These are phyloP conservation scores for Leishmania lainsoni DNA, from an alignment of 208 protist species.

Conservation along the genomic window DNA sequence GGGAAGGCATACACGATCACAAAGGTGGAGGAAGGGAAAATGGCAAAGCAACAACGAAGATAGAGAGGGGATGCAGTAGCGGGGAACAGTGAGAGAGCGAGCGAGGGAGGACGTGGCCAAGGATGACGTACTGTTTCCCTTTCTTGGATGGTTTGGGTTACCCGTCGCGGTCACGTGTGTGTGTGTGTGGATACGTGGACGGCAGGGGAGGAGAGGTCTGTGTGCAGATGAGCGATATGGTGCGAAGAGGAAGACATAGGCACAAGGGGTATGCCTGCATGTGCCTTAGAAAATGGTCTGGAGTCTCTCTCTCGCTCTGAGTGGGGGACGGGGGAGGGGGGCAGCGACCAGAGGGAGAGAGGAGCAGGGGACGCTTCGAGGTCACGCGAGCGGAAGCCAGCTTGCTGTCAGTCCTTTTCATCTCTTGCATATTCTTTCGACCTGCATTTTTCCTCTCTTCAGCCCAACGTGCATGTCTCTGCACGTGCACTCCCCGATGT, in stretches of 20 bases:
- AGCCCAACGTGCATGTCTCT: not conserved
- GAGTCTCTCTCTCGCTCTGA: not conserved
- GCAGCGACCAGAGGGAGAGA: not conserved
- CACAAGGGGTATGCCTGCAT: too few relatives aligned
- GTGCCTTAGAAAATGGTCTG: too few relatives aligned
- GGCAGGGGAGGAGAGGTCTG: not conserved
- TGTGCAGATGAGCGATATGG: not conserved
- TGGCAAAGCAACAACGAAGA: too few relatives aligned
- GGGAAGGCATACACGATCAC: not conserved
- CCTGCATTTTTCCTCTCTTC: too few relatives aligned
- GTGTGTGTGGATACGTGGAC: not conserved
- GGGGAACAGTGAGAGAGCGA: too few relatives aligned
- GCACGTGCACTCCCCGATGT: not conserved
- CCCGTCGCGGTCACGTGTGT: not conserved
- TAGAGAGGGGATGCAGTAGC: not conserved
- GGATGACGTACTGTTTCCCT: not conserved
- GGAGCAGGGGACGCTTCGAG: not conserved
- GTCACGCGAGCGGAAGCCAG: not conserved
- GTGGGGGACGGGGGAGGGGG: not conserved
- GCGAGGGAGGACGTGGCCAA: not conserved
- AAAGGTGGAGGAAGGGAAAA: not conserved
- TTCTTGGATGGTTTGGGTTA: not conserved
- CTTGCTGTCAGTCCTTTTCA: not conserved
- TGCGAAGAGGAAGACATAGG: too few relatives aligned
- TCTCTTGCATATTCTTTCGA: not conserved